Evolutionary conservation across 805 yeast genomes (phyloP), one percentile per base, ranked within the genome.

Genomic region (Wickerhamomyces silvicola): DNA sequence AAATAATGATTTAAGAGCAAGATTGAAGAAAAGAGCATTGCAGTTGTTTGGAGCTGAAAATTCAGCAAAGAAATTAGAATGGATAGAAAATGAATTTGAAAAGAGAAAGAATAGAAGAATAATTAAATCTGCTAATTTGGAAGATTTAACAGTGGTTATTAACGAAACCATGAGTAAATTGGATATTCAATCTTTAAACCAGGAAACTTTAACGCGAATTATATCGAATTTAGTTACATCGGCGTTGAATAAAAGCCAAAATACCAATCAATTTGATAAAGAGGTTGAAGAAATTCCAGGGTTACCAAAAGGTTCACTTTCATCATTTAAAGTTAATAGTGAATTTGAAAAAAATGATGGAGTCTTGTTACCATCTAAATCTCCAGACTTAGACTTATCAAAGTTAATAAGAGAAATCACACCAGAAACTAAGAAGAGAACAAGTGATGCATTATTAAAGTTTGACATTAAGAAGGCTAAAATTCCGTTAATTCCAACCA

Each of bases 1-100:
- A 60, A 95, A 87, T 54, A 81, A 85, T 47, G 97, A 90, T 51
- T 62, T 90, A 33, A 68, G 94, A 32, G 75, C 83, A 0, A 65
- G 97, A 34, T 78, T 90, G 14, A 68, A 72, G 41, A 80, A 79
- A 42, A 65, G 92, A 24, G 96, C 97, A 0, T 64, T 60, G 23
- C 59, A 57, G 13, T 58, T 80, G 43, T 87, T 75, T 59, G 92
- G 95, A 1, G 70, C 64, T 8, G 64, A 58, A 1, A 76, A 74
- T 6, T 58, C 79, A 9, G 66, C 60, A 8, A 75, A 69, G 27
- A 71, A 74, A 40, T 66, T 64, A 33, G 62, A 68, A 24, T 90
- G 97, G 97, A 68, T 84, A 22, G 80, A 77, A 22, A 62, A 64
- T 4, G 95, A 86, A 52, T 85, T 82, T 50, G 71, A 66, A 29